Evolutionary conservation across 192 early-diverging fungal genomes (phyloP).

Genomic region (Backusella australiensis): DNA sequence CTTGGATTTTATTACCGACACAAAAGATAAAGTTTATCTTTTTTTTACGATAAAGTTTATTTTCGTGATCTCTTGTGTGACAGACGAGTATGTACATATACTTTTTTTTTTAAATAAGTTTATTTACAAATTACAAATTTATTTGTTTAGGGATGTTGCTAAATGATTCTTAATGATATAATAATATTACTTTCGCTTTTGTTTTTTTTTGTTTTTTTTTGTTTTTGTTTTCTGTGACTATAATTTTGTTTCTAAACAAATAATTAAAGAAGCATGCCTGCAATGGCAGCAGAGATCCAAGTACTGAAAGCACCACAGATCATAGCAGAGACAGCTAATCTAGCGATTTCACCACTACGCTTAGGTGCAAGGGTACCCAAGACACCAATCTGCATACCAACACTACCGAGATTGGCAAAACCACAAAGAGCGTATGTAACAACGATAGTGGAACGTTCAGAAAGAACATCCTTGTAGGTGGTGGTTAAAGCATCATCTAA

Average conservation of each 20-base stretch:
- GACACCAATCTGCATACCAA: conserved; percentile 80
- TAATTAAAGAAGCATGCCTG: conserved; percentile 57
- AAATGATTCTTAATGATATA: too few species aligned
- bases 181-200: not conserved
- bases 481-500: conserved; percentile 20
- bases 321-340: conserved; percentile 75
- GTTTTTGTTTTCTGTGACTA: not conserved
- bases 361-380: conserved; percentile 74
- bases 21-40: not conserved
- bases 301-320: conserved; percentile 78
- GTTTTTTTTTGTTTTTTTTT: not conserved
- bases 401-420: conserved; percentile 83
- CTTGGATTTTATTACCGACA: not conserved
- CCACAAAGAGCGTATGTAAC: conserved; percentile 80
- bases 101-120: too few species aligned
- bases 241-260: not conserved
- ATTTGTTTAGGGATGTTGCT: too few species aligned
- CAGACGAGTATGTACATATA: not conserved
- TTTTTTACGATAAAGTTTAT: conserved; percentile 1
- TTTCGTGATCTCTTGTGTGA: not conserved
- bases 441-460: conserved; percentile 48
- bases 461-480: conserved; percentile 38
- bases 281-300: conserved; percentile 76
- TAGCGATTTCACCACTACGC: conserved; percentile 66
- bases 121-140: too few species aligned